These are phyloP conservation scores for Alternaria sp. DNA, from an alignment of 2,329 filamentous ascomycete species.

Conservation along the genomic window DNA sequence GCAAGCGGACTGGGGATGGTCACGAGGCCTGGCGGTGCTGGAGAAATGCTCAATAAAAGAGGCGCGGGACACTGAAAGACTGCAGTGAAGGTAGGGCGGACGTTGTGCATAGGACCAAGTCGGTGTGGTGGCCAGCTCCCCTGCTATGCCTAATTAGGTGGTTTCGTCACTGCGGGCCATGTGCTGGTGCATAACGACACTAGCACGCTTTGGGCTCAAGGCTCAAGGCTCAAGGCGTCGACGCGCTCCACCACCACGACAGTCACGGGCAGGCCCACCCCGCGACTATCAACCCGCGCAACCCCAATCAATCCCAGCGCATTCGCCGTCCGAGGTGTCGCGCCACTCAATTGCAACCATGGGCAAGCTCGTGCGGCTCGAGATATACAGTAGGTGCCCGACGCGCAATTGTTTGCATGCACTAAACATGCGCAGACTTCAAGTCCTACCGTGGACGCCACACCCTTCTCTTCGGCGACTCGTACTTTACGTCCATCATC, in stretches of 20 bases:
- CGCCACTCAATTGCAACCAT: constrained; percentile 60
- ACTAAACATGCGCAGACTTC: constrained; percentile 72
- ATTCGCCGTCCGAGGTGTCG: constrained; percentile 22
- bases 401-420: constrained; percentile 20
- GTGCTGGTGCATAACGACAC: constrained; percentile 14
- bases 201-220: constrained; percentile 20
- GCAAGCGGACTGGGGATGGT: constrained; percentile 8
- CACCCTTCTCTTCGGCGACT: constrained; percentile 91
- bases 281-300: constrained; percentile 14
- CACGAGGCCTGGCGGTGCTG: constrained; percentile 19
- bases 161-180: constrained; percentile 37
- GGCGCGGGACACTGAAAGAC: neutral
- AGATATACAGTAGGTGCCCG: constrained; percentile 80
- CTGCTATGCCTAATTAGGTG: constrained; percentile 16
- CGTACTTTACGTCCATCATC: constrained; percentile 99
- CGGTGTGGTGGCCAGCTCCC: neutral
- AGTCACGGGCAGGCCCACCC: constrained; percentile 13
- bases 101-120: neutral
- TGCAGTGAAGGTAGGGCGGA: neutral
- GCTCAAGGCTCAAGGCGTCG: constrained; percentile 28
- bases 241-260: constrained; percentile 17
- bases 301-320: constrained; percentile 18
- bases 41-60: neutral
- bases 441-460: constrained; percentile 99
- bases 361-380: constrained; percentile 94